Conservation (phyloP, 352 stramenopile genomes). For the Phytopythium cucurbitacearum region DNA sequence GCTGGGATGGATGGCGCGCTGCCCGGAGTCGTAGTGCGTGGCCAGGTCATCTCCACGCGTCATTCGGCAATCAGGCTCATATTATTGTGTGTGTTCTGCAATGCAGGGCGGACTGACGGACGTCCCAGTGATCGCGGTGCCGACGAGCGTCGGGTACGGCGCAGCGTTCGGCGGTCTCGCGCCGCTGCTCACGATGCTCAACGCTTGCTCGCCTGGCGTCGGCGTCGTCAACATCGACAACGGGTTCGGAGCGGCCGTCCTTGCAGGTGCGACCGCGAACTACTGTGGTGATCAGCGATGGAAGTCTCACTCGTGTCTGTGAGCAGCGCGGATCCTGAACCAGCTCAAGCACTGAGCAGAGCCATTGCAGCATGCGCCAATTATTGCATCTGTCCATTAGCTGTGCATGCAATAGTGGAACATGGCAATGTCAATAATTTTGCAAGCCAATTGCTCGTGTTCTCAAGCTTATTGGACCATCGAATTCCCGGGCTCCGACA, state of each 20-base stretch:
- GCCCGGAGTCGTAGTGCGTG: conserved; percentile 93
- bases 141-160: conserved; percentile 92
- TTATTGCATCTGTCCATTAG: no score
- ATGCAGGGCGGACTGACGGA: conserved; percentile 72
- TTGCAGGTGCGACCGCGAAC: conserved; percentile 60
- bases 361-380: background rate
- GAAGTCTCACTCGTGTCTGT: background rate
- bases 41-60: background rate
- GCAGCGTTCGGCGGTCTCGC: conserved; percentile 88
- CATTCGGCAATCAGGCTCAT: background rate
- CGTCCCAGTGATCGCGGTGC: conserved; percentile 86
- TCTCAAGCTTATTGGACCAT: no score
- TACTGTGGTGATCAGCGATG: background rate
- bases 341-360: conserved; percentile 8
- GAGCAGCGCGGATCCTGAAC: conserved; percentile 7
- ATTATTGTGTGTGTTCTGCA: background rate
- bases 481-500: background rate
- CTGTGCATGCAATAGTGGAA: no score
- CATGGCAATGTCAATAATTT: no score
- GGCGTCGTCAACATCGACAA: conserved; percentile 99
- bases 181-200: conserved; percentile 97
- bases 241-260: conserved; percentile 94
- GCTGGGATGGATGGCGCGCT: conserved; percentile 98
- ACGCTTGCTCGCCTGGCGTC: conserved; percentile 96
- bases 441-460: no score